Evolutionary conservation across 441 rosid genomes (phyloP).

Genomic region (Populus trichocarpa): DNA sequence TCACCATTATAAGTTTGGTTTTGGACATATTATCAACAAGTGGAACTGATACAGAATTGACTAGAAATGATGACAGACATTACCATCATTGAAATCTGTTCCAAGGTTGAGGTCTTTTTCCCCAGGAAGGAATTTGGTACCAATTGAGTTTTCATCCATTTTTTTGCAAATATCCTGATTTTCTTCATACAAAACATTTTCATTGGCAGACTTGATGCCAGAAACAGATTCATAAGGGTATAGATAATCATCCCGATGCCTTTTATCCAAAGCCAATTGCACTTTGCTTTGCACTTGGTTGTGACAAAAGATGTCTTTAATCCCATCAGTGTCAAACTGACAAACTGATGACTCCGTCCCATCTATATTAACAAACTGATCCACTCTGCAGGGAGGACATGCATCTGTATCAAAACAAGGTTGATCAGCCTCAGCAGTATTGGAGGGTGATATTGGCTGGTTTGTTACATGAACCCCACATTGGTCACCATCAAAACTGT

Average conservation of each 20-base stretch:
- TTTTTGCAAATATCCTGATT: conserved; percentile 22
- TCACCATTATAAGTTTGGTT: neutral
- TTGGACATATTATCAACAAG: neutral
- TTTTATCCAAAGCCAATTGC: conserved; percentile 21
- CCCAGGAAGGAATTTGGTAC: conserved; percentile 13
- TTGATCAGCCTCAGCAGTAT: neutral
- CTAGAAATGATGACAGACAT: conserved; percentile 7
- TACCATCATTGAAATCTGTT: conserved; percentile 45
- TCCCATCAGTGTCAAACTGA: conserved; percentile 26
- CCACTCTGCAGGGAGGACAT: conserved; percentile 1
- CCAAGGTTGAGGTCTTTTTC: conserved; percentile 25
- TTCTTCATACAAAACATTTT: neutral
- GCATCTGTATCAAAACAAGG: too few species aligned
- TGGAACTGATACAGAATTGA: neutral
- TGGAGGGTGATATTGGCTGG: conserved; percentile 18
- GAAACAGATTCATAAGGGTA: conserved; percentile 25
- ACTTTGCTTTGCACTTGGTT: conserved; percentile 16
- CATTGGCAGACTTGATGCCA: too few species aligned
- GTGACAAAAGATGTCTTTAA: conserved; percentile 24
- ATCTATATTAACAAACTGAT: conserved; percentile 22
- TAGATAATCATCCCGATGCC: conserved; percentile 21
- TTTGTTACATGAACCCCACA: conserved; percentile 23
- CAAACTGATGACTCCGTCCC: conserved; percentile 17
- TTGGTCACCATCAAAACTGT: conserved; percentile 51
- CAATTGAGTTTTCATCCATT: conserved; percentile 21